Percentiles rank a stretch among this genome's conserved stretches.
These are phyloP conservation scores for Thraustotheca clavata DNA, from an alignment of 352 stramenopile species.

Conservation along the genomic window DNA sequence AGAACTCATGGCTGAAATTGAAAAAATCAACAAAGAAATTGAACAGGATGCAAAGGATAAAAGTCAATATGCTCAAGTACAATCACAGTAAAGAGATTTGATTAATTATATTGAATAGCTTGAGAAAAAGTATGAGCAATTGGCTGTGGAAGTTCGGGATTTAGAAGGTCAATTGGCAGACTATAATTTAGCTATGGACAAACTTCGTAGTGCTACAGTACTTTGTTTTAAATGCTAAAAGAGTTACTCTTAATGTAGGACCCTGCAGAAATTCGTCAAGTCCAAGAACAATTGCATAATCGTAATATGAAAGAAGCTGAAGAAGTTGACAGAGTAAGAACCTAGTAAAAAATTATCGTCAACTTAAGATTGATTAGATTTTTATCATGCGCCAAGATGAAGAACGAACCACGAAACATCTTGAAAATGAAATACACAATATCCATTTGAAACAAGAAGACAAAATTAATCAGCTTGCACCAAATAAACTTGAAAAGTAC, in stretches of 20 bases:
- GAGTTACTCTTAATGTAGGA: constrained; percentile 21
- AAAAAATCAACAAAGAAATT: constrained; percentile 71
- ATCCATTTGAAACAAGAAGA: constrained; percentile 73
- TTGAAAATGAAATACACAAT: constrained; percentile 71
- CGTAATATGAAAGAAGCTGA: constrained; percentile 79
- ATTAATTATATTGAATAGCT: constrained; percentile 23
- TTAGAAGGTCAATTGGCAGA: constrained; percentile 89
- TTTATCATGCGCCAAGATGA: constrained; percentile 86
- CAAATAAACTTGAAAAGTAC: constrained; percentile 79
- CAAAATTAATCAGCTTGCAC: constrained; percentile 85
- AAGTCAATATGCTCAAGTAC: constrained; percentile 72
- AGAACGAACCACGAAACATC: constrained; percentile 45
- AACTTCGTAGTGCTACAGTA: constrained; percentile 56
- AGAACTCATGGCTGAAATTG: constrained; percentile 77
- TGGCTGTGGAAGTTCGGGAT: constrained; percentile 59
- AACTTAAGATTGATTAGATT: constrained; percentile 52
- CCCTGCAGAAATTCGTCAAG: constrained; percentile 52
- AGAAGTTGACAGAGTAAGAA: constrained; percentile 63
- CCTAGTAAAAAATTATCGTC: constrained; percentile 1
- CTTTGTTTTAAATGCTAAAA: not conserved
- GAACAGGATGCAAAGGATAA: constrained; percentile 84
- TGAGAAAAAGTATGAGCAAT: constrained; percentile 65
- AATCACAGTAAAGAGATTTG: not conserved
- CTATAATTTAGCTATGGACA: constrained; percentile 92
- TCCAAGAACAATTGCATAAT: constrained; percentile 53